These are phyloP conservation scores for Bauhinia variegata DNA, from an alignment of 306 rosid species.

Conservation along the genomic window DNA sequence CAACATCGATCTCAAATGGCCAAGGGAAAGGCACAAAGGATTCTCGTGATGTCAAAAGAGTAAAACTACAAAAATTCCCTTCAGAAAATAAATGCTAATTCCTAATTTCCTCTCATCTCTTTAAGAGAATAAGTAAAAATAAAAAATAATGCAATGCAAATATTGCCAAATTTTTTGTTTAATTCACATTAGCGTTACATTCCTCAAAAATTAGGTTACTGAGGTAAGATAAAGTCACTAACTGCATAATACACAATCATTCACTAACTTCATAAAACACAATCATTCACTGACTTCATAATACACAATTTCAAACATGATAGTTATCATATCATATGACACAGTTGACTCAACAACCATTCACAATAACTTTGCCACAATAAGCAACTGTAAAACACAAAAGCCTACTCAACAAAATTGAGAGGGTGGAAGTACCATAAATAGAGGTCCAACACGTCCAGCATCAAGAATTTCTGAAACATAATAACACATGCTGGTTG, in stretches of 20 bases:
- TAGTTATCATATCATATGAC: not conserved
- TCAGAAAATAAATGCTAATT: not conserved
- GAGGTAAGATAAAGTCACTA: constrained; percentile 12
- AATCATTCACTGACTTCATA: too few species aligned
- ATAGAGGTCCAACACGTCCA: constrained; percentile 62
- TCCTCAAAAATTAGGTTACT: not conserved
- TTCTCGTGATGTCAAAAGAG: constrained; percentile 6
- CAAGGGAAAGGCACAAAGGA: not conserved
- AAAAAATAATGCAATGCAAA: too few species aligned
- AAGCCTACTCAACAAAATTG: constrained; percentile 14
- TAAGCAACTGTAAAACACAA: constrained; percentile 33
- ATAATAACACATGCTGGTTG: constrained; percentile 71
- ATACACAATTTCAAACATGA: not conserved
- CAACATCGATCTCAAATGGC: constrained; percentile 1
- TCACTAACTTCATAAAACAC: too few species aligned
- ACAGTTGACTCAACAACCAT: constrained; percentile 25
- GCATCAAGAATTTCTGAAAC: constrained; percentile 91
- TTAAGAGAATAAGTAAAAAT: not conserved
- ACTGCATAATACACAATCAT: not conserved
- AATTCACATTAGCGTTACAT: not conserved
- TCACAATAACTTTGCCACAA: constrained; percentile 17
- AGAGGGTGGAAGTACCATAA: constrained; percentile 64
- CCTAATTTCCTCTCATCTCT: not conserved
- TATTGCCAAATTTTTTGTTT: too few species aligned
- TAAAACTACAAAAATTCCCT: not conserved